phyloP scores from a whole-genome alignment of 2,329 filamentous ascomycete genomes.

The Fusarium praegraminearum region DNA sequence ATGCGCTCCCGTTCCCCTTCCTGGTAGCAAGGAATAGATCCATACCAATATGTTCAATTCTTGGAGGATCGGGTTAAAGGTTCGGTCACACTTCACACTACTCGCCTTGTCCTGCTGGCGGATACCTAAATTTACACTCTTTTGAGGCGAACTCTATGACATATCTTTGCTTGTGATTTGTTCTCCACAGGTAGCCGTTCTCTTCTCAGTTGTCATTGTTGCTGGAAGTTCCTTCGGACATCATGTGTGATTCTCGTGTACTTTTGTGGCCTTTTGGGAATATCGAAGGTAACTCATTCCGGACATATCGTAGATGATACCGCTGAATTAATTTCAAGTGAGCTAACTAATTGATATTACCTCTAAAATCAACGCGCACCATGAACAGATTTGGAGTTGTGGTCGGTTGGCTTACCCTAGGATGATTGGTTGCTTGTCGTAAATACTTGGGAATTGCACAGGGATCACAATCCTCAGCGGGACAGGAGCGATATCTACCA shows the following conservation, averaged over 20 bases:
- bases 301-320: accelerated
- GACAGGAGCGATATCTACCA: too few species aligned
- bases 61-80: not conserved
- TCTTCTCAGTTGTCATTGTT: not conserved
- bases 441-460: accelerated
- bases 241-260: too few species aligned
- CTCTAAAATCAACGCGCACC: not conserved
- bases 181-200: not conserved
- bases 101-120: conserved; percentile 5
- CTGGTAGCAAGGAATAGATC: not conserved
- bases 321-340: too few species aligned
- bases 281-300: too few species aligned
- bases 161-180: not conserved
- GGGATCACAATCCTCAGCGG: not conserved
- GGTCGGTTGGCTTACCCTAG: accelerated
- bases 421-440: not conserved
- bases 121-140: conserved; percentile 1
- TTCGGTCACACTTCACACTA: not conserved
- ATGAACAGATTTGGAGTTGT: not conserved
- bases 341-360: accelerated
- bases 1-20: not conserved
- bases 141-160: not conserved
- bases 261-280: accelerated
- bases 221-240: accelerated
- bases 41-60: accelerated